Evolutionary conservation across 2,329 filamentous ascomycete genomes (phyloP).

Genomic region (Zasmidium citrigriseum): DNA sequence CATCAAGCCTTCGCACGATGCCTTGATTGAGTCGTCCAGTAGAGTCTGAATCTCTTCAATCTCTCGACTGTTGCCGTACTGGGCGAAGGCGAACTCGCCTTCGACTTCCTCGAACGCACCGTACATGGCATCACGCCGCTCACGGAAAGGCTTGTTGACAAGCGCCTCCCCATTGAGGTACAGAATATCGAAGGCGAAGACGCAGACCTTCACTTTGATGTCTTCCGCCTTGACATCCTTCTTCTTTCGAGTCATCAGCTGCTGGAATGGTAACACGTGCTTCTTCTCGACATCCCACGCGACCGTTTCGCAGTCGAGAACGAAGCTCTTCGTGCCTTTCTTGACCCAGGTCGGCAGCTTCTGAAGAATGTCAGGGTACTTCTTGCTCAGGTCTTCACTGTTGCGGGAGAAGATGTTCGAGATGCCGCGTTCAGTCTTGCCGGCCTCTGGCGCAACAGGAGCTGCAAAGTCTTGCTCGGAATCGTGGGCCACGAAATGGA

Average conservation of each 20-base stretch:
- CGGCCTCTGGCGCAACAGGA: conserved; percentile 56
- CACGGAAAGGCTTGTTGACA: conserved; percentile 82
- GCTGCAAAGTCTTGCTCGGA: conserved; percentile 69
- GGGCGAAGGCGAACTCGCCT: conserved; percentile 89
- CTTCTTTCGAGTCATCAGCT: conserved; percentile 95
- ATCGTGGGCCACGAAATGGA: conserved; percentile 90
- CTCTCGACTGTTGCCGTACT: conserved; percentile 81
- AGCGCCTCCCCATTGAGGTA: conserved; percentile 89
- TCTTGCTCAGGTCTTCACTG: conserved; percentile 94
- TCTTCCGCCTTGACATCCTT: conserved; percentile 97
- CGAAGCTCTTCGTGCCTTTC: conserved; percentile 86
- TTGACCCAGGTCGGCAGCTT: conserved; percentile 91
- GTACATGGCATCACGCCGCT: conserved; percentile 75
- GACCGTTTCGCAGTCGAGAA: conserved; percentile 97
- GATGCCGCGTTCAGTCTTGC: conserved; percentile 71
- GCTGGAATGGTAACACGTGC: conserved; percentile 95
- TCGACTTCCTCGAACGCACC: conserved; percentile 74
- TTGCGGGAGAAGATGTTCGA: conserved; percentile 96
- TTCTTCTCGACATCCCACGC: conserved; percentile 95
- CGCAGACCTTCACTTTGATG: conserved; percentile 94
- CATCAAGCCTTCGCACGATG: conserved; percentile 96
- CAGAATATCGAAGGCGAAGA: conserved; percentile 93
- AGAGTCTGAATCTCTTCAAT: conserved; percentile 91
- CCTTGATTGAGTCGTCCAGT: conserved; percentile 91
- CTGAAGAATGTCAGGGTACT: conserved; percentile 91